Base-by-base conservation (phyloP, 179 eudicot genomes). In the Beta macrorhiza region DNA sequence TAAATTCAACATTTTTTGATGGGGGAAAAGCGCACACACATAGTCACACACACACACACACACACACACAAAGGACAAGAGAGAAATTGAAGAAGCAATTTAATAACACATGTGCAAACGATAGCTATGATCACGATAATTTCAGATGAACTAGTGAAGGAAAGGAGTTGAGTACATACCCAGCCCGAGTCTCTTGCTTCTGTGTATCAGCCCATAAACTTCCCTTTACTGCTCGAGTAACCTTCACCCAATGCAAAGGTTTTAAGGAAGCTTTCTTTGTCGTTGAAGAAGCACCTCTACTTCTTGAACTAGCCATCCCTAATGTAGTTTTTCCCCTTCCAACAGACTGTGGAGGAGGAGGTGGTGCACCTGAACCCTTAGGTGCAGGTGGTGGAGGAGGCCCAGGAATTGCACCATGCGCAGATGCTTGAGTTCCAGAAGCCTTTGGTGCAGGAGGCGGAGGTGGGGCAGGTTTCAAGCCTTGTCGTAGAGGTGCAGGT, bases 251-350 rank as follows among this genome's bases (percentile, higher is more conserved):
- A 78, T 88, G 90, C 72, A 88, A 82, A 59, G 90, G 87, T 80
- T 80, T 88, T 61, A 88, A 72, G 15, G 88, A 82, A 75, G 88
- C 65, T 82, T 79, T 86, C 80, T 88, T 88, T 9, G 80, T 22
- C 10, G 71, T 68, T 32, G 90, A 84, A 72, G 81, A 58, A 80
- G 68, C 82, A 86, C 87, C 87, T 89, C 84, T 93, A 80, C 83
- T 91, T 90, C 84, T 88, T 82, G 81, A 89, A 83, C 20, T 61
- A 78, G 83, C 76, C 49, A 86, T 53, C 56, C 81, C 82, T 59
- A 70, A 52, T 62, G 88, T 78, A 65, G 76, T 74, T 89, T 88
- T 93, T 73, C 92, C 96, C 87, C 90, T 86, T 37, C 91, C 95
- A 55, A 81, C 80, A 84, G 86, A 82, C 14, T 80, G 83, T 45